Conservation (phyloP, 805 yeast species). For the Sporopachydermia lactativora region DNA sequence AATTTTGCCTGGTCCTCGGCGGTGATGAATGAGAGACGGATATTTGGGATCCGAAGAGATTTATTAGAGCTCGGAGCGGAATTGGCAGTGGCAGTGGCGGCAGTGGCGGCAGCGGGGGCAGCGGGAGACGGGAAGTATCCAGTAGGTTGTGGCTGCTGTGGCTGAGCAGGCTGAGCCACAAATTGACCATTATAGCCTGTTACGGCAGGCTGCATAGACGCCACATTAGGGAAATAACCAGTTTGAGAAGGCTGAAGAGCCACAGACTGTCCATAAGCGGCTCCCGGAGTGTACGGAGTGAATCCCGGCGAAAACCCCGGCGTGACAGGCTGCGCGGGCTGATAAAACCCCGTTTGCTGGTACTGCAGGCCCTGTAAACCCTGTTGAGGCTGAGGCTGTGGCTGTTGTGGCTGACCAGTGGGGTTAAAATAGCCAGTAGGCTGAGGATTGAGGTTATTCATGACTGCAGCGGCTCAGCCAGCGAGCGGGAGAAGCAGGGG, state of each 20-base stretch:
- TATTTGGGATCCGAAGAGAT: slow-evolving; percentile 47
- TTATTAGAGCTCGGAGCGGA: slow-evolving; percentile 9
- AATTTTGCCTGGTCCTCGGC: slow-evolving; percentile 77
- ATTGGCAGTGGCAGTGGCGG: slow-evolving; percentile 27
- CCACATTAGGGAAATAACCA: slow-evolving; percentile 17
- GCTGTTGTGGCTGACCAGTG: slow-evolving; percentile 12
- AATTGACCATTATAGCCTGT: slow-evolving; percentile 8
- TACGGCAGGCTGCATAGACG: slow-evolving; percentile 14
- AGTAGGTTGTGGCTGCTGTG: slow-evolving; percentile 16
- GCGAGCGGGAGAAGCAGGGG: too few species aligned
- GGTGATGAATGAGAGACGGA: slow-evolving; percentile 73
- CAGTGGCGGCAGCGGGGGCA: slow-evolving; percentile 29
- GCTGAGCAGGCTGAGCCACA: slow-evolving; percentile 5
- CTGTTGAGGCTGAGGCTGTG: slow-evolving; percentile 11
- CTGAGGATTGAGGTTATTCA: too few species aligned
- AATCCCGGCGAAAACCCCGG: too few species aligned
- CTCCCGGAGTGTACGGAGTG: too few species aligned
- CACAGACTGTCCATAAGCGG: slow-evolving; percentile 9
- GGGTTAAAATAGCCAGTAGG: slow-evolving; percentile 17
- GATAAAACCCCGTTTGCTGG: slow-evolving; percentile 14
- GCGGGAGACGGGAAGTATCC: slow-evolving; percentile 23
- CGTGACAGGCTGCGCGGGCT: slow-evolving; percentile 22
- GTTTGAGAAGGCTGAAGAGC: slow-evolving; percentile 18
- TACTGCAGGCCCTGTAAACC: slow-evolving; percentile 15
- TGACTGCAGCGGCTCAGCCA: too few species aligned